These are phyloP conservation scores for Microsporum audouinii DNA, from an alignment of 2,329 filamentous ascomycete genomes.

Conservation along the genomic window DNA sequence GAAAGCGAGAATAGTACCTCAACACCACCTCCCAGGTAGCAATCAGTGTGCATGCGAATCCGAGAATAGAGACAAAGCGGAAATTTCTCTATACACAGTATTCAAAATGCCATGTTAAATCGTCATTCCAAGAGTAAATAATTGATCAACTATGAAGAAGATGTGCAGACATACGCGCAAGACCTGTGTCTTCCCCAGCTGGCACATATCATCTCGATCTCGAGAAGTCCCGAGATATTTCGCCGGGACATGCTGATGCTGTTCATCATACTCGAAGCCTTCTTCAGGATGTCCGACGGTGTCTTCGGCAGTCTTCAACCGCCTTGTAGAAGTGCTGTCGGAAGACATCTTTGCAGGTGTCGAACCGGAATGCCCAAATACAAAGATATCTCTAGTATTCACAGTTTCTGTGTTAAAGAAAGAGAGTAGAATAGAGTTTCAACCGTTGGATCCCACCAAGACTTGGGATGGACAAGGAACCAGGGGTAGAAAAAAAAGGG, in stretches of 20 bases:
- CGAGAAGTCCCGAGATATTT: slow-evolving; percentile 29
- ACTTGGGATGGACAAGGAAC: background rate
- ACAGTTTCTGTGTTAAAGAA: background rate
- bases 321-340: background rate
- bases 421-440: background rate
- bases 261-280: slow-evolving; percentile 16
- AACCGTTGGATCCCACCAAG: background rate
- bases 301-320: slow-evolving; percentile 2
- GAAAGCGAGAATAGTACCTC: slow-evolving; percentile 18
- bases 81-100: slow-evolving; percentile 31
- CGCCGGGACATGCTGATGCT: slow-evolving; percentile 20
- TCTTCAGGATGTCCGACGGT: background rate
- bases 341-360: background rate
- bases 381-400: background rate
- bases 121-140: background rate
- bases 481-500: background rate
- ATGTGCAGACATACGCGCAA: slow-evolving; percentile 22
- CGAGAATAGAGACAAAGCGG: slow-evolving; percentile 35
- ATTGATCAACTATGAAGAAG: background rate
- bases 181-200: slow-evolving; percentile 30
- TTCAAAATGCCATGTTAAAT: background rate
- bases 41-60: slow-evolving; percentile 36
- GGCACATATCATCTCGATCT: slow-evolving; percentile 30
- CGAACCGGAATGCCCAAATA: background rate
- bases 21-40: slow-evolving; percentile 36